Base-by-base conservation (phyloP, 2,329 filamentous ascomycete genomes). In the Cryphonectria japonica region DNA sequence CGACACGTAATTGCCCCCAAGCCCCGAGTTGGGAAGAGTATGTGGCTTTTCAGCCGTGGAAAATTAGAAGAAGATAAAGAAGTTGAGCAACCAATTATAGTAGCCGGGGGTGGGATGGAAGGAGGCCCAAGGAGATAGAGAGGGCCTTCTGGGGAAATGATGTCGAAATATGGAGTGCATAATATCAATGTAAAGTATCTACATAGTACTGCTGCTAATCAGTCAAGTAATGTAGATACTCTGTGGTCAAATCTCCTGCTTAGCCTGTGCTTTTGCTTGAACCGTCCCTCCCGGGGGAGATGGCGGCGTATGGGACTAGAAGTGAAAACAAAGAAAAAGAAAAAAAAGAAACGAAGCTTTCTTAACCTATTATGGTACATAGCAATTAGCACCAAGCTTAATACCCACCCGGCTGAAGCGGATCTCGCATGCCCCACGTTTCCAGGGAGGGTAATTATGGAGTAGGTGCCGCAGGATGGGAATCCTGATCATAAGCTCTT, bases 371-470 rank as follows among this genome's bases (percentile, higher is more conserved):
- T 6, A 34, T 34, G 6, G 34, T 34, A 19, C 22, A 50, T 50
- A 50, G 22, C 6, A 34, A 34, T 34, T n/a, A 50, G 46, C 46
- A 67, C 41, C 68, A 70, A 65, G 66, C 50, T 54, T 66, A 34
- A 11, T 29, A 52, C 14, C 61, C 60, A 46, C 57, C 11, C 60
- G 29, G 60, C 22, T 50, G 43, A 63, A 22, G n/a, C 29, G 69
- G 32, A 26, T 59, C 69, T 66, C 59, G 64, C 69, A 19, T 57
- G 57, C 67, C 41, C 67, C 32, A 60, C 34, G 60, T n/a, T 50
- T 50, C 19, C 41, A 32, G 26, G 29, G 54, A 61, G 22, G 46
- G n/a, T 34, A 32, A 52, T 8, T 50, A n/a, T 50, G 46, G 46
- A n/a, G 16, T 11, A n/a, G 11, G 46, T 50, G n/a, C 46, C 46